Percentiles rank a stretch among this genome's conserved stretches.
phyloP scores from a whole-genome alignment of 1,284 basidiomycete genomes.

The Gymnopus androsaceus region DNA sequence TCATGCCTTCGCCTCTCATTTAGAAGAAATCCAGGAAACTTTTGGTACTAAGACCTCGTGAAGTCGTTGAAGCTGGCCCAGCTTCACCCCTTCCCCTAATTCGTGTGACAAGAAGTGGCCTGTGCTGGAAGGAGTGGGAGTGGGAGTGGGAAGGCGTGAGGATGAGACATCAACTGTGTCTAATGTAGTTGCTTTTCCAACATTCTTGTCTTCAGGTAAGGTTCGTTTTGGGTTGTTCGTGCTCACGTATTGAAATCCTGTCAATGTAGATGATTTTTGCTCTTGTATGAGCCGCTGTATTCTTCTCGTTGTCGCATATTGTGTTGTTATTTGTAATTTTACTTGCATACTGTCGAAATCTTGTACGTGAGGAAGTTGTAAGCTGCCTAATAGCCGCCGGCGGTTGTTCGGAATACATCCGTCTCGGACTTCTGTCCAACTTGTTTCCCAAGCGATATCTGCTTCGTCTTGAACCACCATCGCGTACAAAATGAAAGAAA shows the following conservation, averaged over 20 bases:
- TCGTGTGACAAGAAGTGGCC: too few species aligned
- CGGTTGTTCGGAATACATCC: too few species aligned
- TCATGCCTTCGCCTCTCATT: too few species aligned
- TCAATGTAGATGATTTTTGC: not conserved
- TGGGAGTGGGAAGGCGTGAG: not conserved
- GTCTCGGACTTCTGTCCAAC: too few species aligned
- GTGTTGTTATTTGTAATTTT: constrained; percentile 8
- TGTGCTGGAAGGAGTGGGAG: constrained; percentile 3
- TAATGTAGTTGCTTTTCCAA: not conserved
- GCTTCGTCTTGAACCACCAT: too few species aligned
- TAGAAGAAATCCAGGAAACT: too few species aligned
- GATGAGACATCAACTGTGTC: not conserved
- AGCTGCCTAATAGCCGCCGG: too few species aligned
- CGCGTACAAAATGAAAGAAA: constrained; percentile 3
- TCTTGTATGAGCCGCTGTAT: not conserved
- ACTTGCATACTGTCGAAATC: not conserved
- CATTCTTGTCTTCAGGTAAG: constrained; percentile 8
- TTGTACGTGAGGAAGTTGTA: too few species aligned
- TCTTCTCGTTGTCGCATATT: not conserved
- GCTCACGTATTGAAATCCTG: not conserved
- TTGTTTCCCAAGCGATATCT: too few species aligned
- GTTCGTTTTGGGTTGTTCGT: not conserved
- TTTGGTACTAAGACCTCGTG: too few species aligned
- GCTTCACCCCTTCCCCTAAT: too few species aligned
- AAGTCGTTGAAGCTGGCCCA: too few species aligned